These are phyloP conservation scores for Saccharomycopsis sp. DNA, from an alignment of 805 yeast genomes.

Conservation along the genomic window DNA sequence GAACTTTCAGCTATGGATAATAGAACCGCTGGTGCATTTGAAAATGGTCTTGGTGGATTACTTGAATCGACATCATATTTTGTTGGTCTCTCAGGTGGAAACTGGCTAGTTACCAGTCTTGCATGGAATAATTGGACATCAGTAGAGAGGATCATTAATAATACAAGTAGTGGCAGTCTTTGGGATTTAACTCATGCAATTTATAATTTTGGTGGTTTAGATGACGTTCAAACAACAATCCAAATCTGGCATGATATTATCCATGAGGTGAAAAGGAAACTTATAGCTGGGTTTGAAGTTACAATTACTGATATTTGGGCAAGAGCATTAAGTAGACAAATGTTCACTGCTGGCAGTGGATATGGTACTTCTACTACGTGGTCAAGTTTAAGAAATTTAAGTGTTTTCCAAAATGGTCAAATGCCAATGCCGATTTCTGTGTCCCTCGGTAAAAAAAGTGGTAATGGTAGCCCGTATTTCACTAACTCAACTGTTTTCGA, in stretches of 20 bases:
- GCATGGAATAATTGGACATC: constrained; percentile 66
- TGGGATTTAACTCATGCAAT: constrained; percentile 67
- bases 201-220: constrained; percentile 56
- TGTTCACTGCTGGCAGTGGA: constrained; percentile 54
- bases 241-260: constrained; percentile 49
- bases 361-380: constrained; percentile 58
- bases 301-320: constrained; percentile 77
- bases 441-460: constrained; percentile 53
- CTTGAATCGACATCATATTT: constrained; percentile 63
- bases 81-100: constrained; percentile 76
- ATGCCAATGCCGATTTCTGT: constrained; percentile 69
- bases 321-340: constrained; percentile 61
- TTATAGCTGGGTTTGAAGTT: constrained; percentile 56
- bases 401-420: constrained; percentile 49
- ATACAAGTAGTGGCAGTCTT: constrained; percentile 35
- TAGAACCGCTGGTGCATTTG: constrained; percentile 49
- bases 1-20: constrained; percentile 70
- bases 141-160: constrained; percentile 48
- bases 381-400: constrained; percentile 49
- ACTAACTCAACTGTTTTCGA: constrained; percentile 62
- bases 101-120: constrained; percentile 69
- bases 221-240: constrained; percentile 42
- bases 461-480: constrained; percentile 16
- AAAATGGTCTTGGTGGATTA: constrained; percentile 62
- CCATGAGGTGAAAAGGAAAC: constrained; percentile 44